These are phyloP conservation scores for Umbilicaria muhlenbergii DNA, from an alignment of 495 filamentous ascomycete species.

Conservation along the genomic window DNA sequence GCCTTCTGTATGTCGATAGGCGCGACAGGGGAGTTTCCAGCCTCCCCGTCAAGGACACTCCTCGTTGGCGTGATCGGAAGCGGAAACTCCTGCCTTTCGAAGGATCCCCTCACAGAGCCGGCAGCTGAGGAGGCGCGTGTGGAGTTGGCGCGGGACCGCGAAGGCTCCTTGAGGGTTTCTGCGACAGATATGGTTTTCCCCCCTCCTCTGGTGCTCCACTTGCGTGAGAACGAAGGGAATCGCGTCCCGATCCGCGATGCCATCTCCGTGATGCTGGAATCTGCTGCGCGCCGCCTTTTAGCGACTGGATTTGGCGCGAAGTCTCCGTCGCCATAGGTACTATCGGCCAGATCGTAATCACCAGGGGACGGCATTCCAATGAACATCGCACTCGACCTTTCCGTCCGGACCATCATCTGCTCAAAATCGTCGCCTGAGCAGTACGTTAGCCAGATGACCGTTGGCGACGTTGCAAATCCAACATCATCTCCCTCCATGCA, in stretches of 20 bases:
- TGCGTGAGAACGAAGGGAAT: conserved; percentile 57
- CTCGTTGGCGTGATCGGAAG: conserved; percentile 50
- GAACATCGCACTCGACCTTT: not conserved
- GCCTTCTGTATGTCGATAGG: conserved; percentile 45
- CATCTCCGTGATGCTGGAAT: conserved; percentile 31
- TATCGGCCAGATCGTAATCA: conserved; percentile 45
- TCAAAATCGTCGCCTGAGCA: not conserved
- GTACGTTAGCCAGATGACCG: not conserved
- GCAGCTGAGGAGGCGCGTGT: conserved; percentile 56
- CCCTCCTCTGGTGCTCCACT: conserved; percentile 40
- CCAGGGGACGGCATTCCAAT: conserved; percentile 16
- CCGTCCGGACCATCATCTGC: not conserved
- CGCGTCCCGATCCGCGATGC: conserved; percentile 52
- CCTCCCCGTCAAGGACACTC: conserved; percentile 47
- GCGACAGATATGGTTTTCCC: conserved; percentile 29
- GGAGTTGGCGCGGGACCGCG: conserved; percentile 37
- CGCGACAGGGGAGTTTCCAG: conserved; percentile 26
- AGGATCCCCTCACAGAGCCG: conserved; percentile 31
- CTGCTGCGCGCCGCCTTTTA: conserved; percentile 51
- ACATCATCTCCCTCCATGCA: not conserved
- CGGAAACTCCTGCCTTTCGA: conserved; percentile 35
- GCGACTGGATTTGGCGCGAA: conserved; percentile 28
- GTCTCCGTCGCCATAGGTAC: conserved; percentile 44
- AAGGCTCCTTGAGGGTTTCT: conserved; percentile 26
- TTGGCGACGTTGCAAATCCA: not conserved